Conservation (phyloP, 371 early-diverging fungal genomes). For the Apophysomyces elegans region DNA sequence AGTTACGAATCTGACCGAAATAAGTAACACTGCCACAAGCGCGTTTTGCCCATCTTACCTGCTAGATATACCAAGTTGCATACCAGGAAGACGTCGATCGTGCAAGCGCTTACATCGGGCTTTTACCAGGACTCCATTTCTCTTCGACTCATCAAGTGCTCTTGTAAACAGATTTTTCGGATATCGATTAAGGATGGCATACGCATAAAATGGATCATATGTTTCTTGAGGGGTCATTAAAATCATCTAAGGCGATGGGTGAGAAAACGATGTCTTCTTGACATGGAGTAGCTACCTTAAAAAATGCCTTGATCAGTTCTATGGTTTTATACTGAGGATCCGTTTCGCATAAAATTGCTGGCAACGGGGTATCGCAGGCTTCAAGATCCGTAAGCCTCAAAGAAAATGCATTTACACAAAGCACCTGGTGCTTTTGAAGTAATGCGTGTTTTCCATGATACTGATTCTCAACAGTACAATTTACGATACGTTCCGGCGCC, state of each 20-base stretch:
- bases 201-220: slow-evolving; percentile 52
- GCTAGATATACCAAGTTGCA: slow-evolving; percentile 41
- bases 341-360: slow-evolving; percentile 5
- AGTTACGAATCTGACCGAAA: slow-evolving; percentile 15
- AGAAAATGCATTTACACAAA: slow-evolving; percentile 19
- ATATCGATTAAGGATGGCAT: slow-evolving; percentile 37
- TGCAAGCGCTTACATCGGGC: slow-evolving; percentile 18
- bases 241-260: slow-evolving; percentile 43
- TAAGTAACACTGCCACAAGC: not conserved
- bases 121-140: slow-evolving; percentile 30
- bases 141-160: slow-evolving; percentile 26
- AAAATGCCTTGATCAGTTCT: slow-evolving; percentile 29
- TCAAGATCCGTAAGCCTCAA: slow-evolving; percentile 13
- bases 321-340: slow-evolving; percentile 11
- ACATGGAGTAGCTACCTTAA: slow-evolving; percentile 31
- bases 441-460: slow-evolving; percentile 24
- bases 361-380: slow-evolving; percentile 6
- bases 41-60: slow-evolving; percentile 23
- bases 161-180: slow-evolving; percentile 19
- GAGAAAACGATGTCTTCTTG: not conserved
- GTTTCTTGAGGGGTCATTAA: slow-evolving; percentile 56
- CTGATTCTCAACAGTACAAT: slow-evolving; percentile 29
- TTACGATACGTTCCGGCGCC: not conserved
- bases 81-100: slow-evolving; percentile 57
- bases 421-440: slow-evolving; percentile 26